These are phyloP conservation scores for Myriosclerotinia duriaeana DNA, from an alignment of 2,329 filamentous ascomycete species.

Conservation along the genomic window DNA sequence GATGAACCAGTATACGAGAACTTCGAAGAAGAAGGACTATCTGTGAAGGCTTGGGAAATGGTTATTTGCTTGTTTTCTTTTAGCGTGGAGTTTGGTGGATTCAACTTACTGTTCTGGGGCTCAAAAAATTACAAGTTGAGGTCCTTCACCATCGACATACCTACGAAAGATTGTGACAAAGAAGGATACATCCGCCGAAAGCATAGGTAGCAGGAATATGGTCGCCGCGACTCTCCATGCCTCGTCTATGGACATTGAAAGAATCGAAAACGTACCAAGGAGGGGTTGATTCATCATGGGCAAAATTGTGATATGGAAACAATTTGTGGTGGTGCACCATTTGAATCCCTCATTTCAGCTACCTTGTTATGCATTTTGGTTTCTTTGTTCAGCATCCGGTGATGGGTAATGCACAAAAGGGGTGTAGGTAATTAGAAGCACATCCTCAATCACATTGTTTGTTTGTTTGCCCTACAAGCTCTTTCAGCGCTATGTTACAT, in stretches of 20 bases:
- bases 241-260: slow-evolving; percentile 21
- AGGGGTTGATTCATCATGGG: slow-evolving; percentile 15
- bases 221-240: slow-evolving; percentile 22
- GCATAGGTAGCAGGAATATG: slow-evolving; percentile 23
- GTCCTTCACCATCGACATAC: slow-evolving; percentile 23
- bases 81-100: slow-evolving; percentile 40
- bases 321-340: not conserved
- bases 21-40: slow-evolving; percentile 93
- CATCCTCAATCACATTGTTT: slow-evolving; percentile 13
- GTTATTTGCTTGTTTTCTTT: slow-evolving; percentile 34
- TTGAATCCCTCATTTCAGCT: slow-evolving; percentile 20
- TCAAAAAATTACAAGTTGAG: slow-evolving; percentile 20
- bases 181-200: slow-evolving; percentile 18
- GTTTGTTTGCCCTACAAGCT: not conserved
- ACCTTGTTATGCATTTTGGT: slow-evolving; percentile 18
- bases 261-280: slow-evolving; percentile 12
- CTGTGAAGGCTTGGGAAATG: slow-evolving; percentile 53
- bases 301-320: not conserved
- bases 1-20: slow-evolving; percentile 91
- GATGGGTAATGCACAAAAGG: not conserved
- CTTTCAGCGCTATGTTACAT: slow-evolving; percentile 8
- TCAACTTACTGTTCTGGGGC: slow-evolving; percentile 28
- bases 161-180: slow-evolving; percentile 21
- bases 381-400: slow-evolving; percentile 24
- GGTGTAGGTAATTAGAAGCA: not conserved